Evolutionary conservation across 129 eudicot genomes (phyloP).

Genomic region (Lactuca sativa): DNA sequence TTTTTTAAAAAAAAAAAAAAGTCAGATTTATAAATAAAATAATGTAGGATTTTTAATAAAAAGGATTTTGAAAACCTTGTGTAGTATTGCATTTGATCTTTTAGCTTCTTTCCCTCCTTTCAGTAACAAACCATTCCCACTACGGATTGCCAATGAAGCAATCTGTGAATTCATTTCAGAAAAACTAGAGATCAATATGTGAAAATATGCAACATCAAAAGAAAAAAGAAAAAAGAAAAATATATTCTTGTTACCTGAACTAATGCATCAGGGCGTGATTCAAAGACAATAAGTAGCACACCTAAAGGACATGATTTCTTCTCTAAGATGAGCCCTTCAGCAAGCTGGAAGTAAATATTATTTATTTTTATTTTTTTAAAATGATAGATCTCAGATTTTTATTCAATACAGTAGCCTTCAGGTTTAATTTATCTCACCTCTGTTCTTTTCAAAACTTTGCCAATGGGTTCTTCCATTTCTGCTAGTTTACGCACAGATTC

Average conservation of each 20-base stretch:
- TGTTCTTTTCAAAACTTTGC: slow-evolving; percentile 64
- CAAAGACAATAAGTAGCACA: slow-evolving; percentile 79
- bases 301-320: slow-evolving; percentile 84
- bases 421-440: slow-evolving; percentile 48
- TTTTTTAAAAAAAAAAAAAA: background rate
- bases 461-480: slow-evolving; percentile 89
- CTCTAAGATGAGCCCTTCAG: slow-evolving; percentile 80
- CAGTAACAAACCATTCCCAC: slow-evolving; percentile 87
- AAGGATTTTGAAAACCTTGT: slow-evolving; percentile 52
- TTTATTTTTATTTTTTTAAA: background rate
- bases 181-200: background rate
- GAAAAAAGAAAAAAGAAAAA: slow-evolving; percentile 11
- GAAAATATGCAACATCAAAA: background rate
- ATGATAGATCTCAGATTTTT: too few species aligned
- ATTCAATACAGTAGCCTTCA: too few species aligned
- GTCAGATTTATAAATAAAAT: slow-evolving; percentile 9
- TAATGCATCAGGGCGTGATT: slow-evolving; percentile 96
- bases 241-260: slow-evolving; percentile 61
- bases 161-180: slow-evolving; percentile 47
- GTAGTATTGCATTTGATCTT: slow-evolving; percentile 76
- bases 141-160: slow-evolving; percentile 91
- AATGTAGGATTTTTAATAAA: background rate
- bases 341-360: slow-evolving; percentile 48
- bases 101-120: slow-evolving; percentile 97
- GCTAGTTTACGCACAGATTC: slow-evolving; percentile 77